These are phyloP conservation scores for Pyricularia grisea DNA, from an alignment of 2,329 filamentous ascomycete genomes.

Conservation along the genomic window DNA sequence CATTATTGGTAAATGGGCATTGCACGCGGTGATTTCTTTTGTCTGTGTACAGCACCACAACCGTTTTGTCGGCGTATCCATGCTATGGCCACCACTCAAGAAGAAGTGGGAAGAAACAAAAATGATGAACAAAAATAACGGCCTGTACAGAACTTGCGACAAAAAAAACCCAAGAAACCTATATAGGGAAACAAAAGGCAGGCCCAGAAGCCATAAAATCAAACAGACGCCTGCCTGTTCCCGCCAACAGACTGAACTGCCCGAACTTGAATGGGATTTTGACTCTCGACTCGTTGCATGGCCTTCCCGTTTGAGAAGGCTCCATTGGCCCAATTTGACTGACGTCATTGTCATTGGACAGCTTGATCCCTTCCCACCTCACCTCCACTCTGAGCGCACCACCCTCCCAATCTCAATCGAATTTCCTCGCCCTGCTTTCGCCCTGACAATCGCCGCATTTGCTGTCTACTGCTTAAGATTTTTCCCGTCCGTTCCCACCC, in stretches of 20 bases:
- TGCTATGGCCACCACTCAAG: background rate
- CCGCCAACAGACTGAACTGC: background rate
- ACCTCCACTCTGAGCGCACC: background rate
- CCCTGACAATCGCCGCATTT: background rate
- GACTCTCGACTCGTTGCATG: background rate
- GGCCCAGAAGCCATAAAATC: background rate
- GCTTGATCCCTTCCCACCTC: background rate
- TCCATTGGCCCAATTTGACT: background rate
- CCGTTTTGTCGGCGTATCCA: background rate
- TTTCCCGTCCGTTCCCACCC: background rate
- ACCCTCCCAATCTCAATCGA: background rate
- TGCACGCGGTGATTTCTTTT: too few species aligned
- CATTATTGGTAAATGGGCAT: too few species aligned
- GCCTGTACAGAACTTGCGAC: background rate
- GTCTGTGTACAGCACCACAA: too few species aligned
- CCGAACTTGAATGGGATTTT: background rate
- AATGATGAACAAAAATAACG: background rate
- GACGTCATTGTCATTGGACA: conserved; percentile 1
- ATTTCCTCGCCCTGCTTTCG: background rate
- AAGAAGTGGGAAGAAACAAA: background rate
- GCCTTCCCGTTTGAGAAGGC: background rate
- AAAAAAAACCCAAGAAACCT: background rate
- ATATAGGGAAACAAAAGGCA: background rate
- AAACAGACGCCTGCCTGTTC: background rate
- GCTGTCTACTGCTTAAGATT: background rate